These are phyloP conservation scores for Phlyctochytrium planicorne DNA, from an alignment of 192 early-diverging fungal species.

Conservation along the genomic window DNA sequence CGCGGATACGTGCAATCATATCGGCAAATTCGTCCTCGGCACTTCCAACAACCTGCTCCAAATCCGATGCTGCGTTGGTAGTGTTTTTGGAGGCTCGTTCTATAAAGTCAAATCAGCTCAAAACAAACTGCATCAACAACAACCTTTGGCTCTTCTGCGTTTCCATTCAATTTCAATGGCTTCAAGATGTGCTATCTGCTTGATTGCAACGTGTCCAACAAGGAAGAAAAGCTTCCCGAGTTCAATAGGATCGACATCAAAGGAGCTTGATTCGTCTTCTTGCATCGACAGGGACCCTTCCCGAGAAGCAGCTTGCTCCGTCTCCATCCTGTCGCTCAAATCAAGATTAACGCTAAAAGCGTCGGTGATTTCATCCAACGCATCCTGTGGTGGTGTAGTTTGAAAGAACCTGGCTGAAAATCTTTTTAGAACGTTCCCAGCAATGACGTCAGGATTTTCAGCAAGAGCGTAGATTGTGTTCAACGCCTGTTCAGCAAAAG, in stretches of 20 bases:
- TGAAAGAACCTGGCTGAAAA: constrained; percentile 67
- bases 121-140: constrained; percentile 1
- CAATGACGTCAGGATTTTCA: constrained; percentile 87
- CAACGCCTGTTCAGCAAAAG: constrained; percentile 88
- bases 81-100: constrained; percentile 23
- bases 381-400: not conserved
- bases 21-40: constrained; percentile 97
- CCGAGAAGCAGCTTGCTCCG: not conserved
- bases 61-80: constrained; percentile 60
- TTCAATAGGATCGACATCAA: constrained; percentile 60
- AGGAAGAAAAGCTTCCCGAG: constrained; percentile 87
- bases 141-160: constrained; percentile 67
- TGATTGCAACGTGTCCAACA: constrained; percentile 93
- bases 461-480: constrained; percentile 88
- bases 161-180: constrained; percentile 92
- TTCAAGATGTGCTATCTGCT: constrained; percentile 96
- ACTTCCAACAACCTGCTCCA: constrained; percentile 89
- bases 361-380: constrained; percentile 19
- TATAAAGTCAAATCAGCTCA: not conserved
- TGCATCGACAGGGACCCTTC: not conserved
- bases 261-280: constrained; percentile 34
- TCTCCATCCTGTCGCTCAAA: constrained; percentile 4
- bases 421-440: constrained; percentile 70
- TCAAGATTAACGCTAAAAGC: constrained; percentile 11
- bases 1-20: constrained; percentile 79